A percentile compares a stretch with the other conserved stretches of the same genome.
These are phyloP conservation scores for Rhizopogon roseolus DNA, from an alignment of 768 basidiomycete species.

Conservation along the genomic window DNA sequence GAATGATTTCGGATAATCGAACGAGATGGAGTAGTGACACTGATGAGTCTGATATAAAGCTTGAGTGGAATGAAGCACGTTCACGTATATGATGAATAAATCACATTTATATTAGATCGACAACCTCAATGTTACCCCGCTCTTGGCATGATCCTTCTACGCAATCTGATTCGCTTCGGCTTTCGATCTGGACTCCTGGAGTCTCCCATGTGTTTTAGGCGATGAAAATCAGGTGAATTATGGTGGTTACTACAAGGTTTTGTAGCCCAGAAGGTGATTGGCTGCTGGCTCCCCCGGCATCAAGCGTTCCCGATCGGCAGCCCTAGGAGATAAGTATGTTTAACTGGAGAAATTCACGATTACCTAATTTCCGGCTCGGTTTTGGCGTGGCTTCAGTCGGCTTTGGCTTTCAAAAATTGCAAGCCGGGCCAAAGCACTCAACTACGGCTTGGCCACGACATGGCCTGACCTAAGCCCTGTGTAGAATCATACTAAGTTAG, in stretches of 20 bases:
- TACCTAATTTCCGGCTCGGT: no score
- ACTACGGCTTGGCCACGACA: no score
- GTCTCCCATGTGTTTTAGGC: background rate
- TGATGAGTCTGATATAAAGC: no score
- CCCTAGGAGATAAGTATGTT: background rate
- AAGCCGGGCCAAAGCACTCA: no score
- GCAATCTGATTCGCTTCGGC: conserved; percentile 7
- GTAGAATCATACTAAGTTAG: no score
- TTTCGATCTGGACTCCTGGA: conserved; percentile 4
- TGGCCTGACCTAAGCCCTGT: no score
- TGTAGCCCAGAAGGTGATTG: background rate
- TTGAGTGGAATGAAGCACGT: background rate
- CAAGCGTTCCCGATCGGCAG: background rate
- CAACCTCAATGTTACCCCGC: background rate
- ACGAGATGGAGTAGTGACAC: background rate
- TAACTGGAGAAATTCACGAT: no score
- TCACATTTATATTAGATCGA: no score
- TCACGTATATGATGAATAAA: background rate
- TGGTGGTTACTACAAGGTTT: background rate
- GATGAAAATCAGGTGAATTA: background rate
- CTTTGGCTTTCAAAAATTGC: no score
- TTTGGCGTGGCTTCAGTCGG: no score
- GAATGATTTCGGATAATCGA: background rate
- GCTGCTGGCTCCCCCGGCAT: background rate
- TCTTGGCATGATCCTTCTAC: conserved; percentile 3